Evolutionary conservation across 306 rosid species (phyloP).

Genomic region (Malus fusca): DNA sequence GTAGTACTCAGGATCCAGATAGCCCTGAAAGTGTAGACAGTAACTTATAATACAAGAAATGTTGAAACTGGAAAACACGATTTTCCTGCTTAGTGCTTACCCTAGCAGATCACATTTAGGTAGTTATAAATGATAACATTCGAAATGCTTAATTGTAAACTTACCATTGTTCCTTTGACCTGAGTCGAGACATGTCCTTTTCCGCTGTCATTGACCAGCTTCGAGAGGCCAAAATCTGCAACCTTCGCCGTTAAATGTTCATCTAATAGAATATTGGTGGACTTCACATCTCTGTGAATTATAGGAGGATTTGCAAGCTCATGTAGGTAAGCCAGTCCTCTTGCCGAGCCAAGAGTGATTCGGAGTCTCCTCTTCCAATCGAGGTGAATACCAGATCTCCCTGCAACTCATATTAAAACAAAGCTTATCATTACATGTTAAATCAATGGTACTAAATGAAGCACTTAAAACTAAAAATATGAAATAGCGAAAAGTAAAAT

Average conservation of each 20-base stretch:
- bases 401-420: conserved; percentile 31
- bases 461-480: background rate
- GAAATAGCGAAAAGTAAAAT: background rate
- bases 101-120: background rate
- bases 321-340: conserved; percentile 93
- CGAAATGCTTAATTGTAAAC: background rate
- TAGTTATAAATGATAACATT: background rate
- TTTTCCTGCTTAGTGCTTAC: background rate
- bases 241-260: conserved; percentile 80
- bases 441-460: background rate
- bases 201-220: conserved; percentile 60
- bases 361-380: conserved; percentile 98
- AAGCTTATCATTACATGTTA: background rate
- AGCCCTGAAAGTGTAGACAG: conserved; percentile 48
- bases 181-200: conserved; percentile 92
- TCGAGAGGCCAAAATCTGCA: conserved; percentile 95
- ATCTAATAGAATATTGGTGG: conserved; percentile 73
- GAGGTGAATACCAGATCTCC: conserved; percentile 63
- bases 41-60: background rate
- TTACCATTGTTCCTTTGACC: conserved; percentile 91
- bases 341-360: conserved; percentile 81
- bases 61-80: background rate
- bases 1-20: conserved; percentile 91
- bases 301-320: conserved; percentile 97
- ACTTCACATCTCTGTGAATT: conserved; percentile 88